Percentiles rank a stretch among this genome's conserved stretches.
These are phyloP conservation scores for Vitis rotundifolia DNA, from an alignment of 164 flowering plant species.

Conservation along the genomic window DNA sequence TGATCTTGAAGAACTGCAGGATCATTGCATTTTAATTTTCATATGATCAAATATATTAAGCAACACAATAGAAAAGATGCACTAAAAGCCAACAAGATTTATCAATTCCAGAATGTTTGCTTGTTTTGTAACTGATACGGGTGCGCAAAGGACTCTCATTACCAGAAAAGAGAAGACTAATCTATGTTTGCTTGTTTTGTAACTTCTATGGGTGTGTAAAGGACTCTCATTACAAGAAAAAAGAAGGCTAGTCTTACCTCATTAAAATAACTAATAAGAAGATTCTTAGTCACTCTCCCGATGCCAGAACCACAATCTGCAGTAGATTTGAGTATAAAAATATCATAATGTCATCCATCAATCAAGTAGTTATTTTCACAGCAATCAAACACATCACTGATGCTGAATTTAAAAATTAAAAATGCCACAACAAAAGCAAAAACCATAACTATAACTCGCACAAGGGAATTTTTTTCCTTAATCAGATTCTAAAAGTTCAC, in stretches of 20 bases:
- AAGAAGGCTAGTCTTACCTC: constrained; percentile 50
- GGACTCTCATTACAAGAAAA: background rate
- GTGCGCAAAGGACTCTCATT: background rate
- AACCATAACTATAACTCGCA: too few relatives aligned
- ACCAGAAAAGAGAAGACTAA: background rate
- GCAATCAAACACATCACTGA: too few relatives aligned
- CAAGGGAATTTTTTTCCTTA: too few relatives aligned
- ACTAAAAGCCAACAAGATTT: background rate
- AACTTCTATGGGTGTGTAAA: background rate
- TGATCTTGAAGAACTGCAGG: too few relatives aligned
- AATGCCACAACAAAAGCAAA: too few relatives aligned
- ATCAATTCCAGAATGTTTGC: background rate
- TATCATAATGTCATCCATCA: background rate
- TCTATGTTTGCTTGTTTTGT: background rate
- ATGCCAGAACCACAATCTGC: constrained; percentile 99
- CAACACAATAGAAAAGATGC: background rate
- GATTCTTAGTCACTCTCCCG: constrained; percentile 91
- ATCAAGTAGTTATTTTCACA: background rate
- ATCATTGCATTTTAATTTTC: too few relatives aligned
- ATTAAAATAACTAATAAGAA: constrained; percentile 77
- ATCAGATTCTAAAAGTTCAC: too few relatives aligned
- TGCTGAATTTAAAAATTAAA: too few relatives aligned
- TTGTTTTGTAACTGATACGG: background rate
- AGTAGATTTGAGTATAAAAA: constrained; percentile 9
- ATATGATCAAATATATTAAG: too few relatives aligned